Base-by-base conservation (phyloP, 768 basidiomycete species). In the Royoungia palumana region DNA sequence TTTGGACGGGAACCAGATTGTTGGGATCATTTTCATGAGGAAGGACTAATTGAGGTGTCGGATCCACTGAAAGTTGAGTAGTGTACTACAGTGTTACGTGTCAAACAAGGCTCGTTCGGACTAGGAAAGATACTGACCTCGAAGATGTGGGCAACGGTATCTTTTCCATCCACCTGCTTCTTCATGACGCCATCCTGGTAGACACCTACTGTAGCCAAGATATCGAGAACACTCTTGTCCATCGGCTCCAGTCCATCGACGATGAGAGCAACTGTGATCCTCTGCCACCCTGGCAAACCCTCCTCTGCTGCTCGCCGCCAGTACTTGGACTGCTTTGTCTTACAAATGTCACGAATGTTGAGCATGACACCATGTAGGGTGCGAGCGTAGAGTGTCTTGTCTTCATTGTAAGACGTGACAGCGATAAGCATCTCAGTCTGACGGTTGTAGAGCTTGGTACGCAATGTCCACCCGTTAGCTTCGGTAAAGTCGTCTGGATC, bases 141-240 rank as follows among this genome's bases (percentile, higher is more conserved):
- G 61, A 97, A 98, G 51, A 98, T 91, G 63, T 97, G 94, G 14
- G 89, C 95, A 34, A 91, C 85, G 11, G 87, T 91, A 52, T 91
- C 81, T 67, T 95, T 92, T 50, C 81, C 84, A 64, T 96, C 88
- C 36, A 91, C 77, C 54, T 90, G 81, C 68, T 92, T 94, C 72
- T 94, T 94, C 87, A 94, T 93, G 53, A 95, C 78, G 63, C 91
- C 93, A 63, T 95, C 93, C 69, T 95, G 93, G 62, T 95, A 95
- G 6, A 92, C 88, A 25, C 93, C 93, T 22, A 94, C 77, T 6
- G 93, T 94, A 6, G 91, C 89, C 35, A 95, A 74, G 56, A 94
- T 61, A 72, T 94, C 92, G 47, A 95, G 74, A 4, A 94, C 88
- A 44, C 84, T 89, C 76, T 96, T 96, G 77, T 98, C 93, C 88